phyloP scores from a whole-genome alignment of 225 moss, liverwort and hornwort species.

The Bryoerythrophyllum caledonicum region DNA sequence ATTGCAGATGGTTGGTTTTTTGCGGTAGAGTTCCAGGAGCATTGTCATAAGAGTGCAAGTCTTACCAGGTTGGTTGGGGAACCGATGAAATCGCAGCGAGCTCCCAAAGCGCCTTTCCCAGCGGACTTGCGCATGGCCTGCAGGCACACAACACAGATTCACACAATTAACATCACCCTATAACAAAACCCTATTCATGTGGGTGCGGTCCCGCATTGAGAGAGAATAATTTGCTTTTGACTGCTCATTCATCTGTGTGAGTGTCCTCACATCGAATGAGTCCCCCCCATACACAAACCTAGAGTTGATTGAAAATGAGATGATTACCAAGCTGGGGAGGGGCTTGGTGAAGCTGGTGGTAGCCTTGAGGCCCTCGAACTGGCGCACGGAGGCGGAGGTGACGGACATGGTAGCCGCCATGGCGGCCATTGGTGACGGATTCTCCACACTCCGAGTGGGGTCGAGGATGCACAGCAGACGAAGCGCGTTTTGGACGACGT shows the following conservation, averaged over 20 bases:
- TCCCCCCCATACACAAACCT: too few relatives aligned
- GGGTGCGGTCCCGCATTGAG: too few relatives aligned
- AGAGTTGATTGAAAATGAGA: too few relatives aligned
- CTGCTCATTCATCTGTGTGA: too few relatives aligned
- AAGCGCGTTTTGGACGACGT: background rate
- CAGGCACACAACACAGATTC: background rate
- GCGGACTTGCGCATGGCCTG: conserved; percentile 66
- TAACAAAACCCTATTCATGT: too few relatives aligned
- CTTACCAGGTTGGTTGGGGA: conserved; percentile 73
- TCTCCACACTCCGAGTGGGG: background rate
- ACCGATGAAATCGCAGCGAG: conserved; percentile 73
- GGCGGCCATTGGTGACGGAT: conserved; percentile 32
- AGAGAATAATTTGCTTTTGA: too few relatives aligned
- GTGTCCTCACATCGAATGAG: too few relatives aligned
- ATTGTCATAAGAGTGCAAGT: background rate
- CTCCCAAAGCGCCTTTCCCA: conserved; percentile 80
- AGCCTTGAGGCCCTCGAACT: conserved; percentile 52
- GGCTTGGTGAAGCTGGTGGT: conserved; percentile 53
- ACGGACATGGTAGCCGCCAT: conserved; percentile 47
- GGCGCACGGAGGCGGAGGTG: conserved; percentile 33
- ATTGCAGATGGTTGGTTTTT: too few relatives aligned
- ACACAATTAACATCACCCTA: background rate
- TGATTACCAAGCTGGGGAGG: conserved; percentile 31
- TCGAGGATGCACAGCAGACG: too few relatives aligned
- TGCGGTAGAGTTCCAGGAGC: too few relatives aligned